A percentile compares a stretch with the other conserved stretches of the same genome.
These are phyloP conservation scores for Colletotrichum coccodes DNA, from an alignment of 2,329 filamentous ascomycete species.

Conservation along the genomic window DNA sequence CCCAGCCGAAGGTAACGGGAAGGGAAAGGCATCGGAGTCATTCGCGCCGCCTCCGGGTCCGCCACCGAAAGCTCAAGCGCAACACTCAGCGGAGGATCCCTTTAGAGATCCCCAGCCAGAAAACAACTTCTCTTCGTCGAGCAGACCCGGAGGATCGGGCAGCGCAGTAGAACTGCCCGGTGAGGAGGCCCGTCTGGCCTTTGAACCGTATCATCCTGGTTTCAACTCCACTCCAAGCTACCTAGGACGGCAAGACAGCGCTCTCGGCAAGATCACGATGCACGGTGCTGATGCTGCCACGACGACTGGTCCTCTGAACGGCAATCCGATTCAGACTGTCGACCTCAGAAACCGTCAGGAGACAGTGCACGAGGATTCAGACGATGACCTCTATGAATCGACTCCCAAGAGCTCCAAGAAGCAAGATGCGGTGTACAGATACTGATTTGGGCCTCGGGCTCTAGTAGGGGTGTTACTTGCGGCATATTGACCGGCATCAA, in stretches of 20 bases:
- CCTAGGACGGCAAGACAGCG: slow-evolving; percentile 51
- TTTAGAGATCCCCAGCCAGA: slow-evolving; percentile 38
- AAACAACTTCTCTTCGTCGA: slow-evolving; percentile 8
- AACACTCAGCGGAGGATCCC: slow-evolving; percentile 40
- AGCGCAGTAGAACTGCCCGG: slow-evolving; percentile 31
- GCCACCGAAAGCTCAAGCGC: slow-evolving; percentile 43
- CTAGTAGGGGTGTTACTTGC: background rate
- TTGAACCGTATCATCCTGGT: slow-evolving; percentile 53
- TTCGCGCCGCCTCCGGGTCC: slow-evolving; percentile 31
- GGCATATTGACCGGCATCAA: background rate
- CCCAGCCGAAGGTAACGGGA: slow-evolving; percentile 34
- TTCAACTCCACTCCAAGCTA: slow-evolving; percentile 46
- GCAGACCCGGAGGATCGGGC: slow-evolving; percentile 35
- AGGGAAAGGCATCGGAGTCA: slow-evolving; percentile 40
- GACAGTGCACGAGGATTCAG: slow-evolving; percentile 34
- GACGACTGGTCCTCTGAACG: slow-evolving; percentile 21
- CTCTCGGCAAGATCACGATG: slow-evolving; percentile 52
- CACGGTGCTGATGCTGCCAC: slow-evolving; percentile 44
- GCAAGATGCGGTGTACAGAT: slow-evolving; percentile 44
- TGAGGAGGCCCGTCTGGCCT: slow-evolving; percentile 47
- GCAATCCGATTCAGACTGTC: slow-evolving; percentile 26
- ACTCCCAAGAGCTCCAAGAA: slow-evolving; percentile 42
- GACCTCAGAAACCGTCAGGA: slow-evolving; percentile 33
- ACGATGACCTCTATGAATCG: slow-evolving; percentile 55
- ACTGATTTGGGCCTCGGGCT: background rate